A percentile compares a stretch with the other conserved stretches of the same genome.
Evolutionary conservation across 441 rosid genomes (phyloP).

Genomic region (Viola pubescens): DNA sequence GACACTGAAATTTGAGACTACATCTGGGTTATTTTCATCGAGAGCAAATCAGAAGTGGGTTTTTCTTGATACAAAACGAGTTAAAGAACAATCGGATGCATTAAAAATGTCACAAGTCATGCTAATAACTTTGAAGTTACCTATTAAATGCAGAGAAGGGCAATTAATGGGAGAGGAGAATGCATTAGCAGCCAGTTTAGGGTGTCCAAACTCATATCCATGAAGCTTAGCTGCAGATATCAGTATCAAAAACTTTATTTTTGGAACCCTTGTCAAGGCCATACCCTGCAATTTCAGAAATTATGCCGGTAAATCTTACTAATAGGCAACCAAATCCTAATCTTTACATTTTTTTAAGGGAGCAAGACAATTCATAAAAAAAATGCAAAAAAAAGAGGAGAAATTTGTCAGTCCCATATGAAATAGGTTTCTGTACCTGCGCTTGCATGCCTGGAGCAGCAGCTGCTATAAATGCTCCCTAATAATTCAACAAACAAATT

Average conservation of each 20-base stretch:
- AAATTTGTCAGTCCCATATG: background rate
- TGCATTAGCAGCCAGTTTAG: conserved; percentile 45
- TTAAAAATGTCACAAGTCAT: background rate
- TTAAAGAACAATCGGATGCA: too few species aligned
- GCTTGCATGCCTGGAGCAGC: conserved; percentile 60
- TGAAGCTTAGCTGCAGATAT: conserved; percentile 43
- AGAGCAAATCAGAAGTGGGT: too few species aligned
- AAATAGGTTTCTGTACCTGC: conserved; percentile 16
- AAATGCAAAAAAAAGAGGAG: background rate
- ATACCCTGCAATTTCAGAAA: conserved; percentile 29
- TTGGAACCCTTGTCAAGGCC: conserved; percentile 45
- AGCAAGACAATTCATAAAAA: background rate
- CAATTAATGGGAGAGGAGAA: conserved; percentile 45
- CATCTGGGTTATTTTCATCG: too few species aligned
- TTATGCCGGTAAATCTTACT: background rate
- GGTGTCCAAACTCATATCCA: conserved; percentile 40
- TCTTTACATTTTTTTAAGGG: background rate
- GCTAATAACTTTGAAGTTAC: conserved; percentile 18
- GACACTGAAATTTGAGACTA: too few species aligned
- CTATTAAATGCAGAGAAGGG: conserved; percentile 67
- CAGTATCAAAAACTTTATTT: conserved; percentile 49
- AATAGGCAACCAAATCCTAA: background rate
- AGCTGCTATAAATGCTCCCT: conserved; percentile 59
- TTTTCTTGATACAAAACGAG: too few species aligned
- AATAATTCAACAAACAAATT: conserved; percentile 2